Evolutionary conservation across 2,329 filamentous ascomycete species (phyloP), one percentile per base, ranked within the genome.

Genomic region (Conoideocrella luteorostrata): DNA sequence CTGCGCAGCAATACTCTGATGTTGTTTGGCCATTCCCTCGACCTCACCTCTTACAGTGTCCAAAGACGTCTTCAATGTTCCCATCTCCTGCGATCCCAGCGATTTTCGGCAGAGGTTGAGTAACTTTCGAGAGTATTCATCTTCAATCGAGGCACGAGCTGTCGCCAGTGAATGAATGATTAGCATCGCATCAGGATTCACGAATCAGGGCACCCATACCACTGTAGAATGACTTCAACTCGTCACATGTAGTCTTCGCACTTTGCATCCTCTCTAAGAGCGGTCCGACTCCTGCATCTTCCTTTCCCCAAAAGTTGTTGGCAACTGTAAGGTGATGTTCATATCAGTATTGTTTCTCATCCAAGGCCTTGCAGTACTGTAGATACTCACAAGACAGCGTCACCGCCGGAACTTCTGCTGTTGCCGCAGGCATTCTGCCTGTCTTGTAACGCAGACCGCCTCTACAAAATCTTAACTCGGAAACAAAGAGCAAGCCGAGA

Each of bases 261-360:
- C 83, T 84, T 60, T 88, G 84, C 88, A 98, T 95, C 59, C 93
- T 91, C 64, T 91, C 88, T 23, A 98, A 77, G 59, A 98, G 79
- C 46, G 93, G 94, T 36, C 77, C 76, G 59, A 98, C 90, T 62
- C 93, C 94, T 41, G 91, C 93, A 74, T 98, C 93, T 64, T 97
- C 91, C 74, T 95, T 97, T 51, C 93, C 93, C 93, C 93, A 98
- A 67, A 98, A 98, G 65, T 98, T 98, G 71, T 98, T 98, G 58
- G 93, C 91, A 71, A 98, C 90, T 90, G 23, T 13, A 20, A 23
- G 17, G 28, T 4, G 40, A 13, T n/a, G 22, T 5, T 13, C 10
- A 2, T 4, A 9, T 45, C 33, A 45, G 44, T 24, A 21, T 4
- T 5, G 17, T 7, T 11, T 17, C 7, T 13, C 24, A n/a, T n/a